Evolutionary conservation across 2,329 filamentous ascomycete species (phyloP).

Genomic region (Endoconidiophora laricicola): DNA sequence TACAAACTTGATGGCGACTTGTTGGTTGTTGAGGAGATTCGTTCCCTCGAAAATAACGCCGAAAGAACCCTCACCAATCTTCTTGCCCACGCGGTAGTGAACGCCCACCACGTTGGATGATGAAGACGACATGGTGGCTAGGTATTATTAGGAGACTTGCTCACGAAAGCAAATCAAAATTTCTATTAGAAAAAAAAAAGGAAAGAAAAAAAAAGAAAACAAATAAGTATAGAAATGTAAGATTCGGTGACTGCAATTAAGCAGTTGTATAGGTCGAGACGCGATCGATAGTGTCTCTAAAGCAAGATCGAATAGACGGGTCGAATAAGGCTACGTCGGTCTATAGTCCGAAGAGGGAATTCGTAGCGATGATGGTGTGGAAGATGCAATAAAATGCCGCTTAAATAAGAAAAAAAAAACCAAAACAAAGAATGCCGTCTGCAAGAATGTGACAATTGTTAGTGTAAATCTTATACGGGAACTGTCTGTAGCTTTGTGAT

Average conservation of each 20-base stretch:
- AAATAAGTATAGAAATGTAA: not conserved
- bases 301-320: no score
- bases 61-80: conserved; percentile 97
- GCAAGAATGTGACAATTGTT: not conserved
- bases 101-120: conserved; percentile 97
- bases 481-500: no score
- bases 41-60: conserved; percentile 98
- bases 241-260: not conserved
- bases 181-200: not conserved
- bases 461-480: not conserved
- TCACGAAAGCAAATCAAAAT: not conserved
- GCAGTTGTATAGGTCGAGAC: not conserved
- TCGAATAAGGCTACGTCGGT: no score
- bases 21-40: conserved; percentile 96
- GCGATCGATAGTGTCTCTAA: no score
- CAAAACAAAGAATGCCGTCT: not conserved
- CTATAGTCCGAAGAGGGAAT: not conserved
- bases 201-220: not conserved
- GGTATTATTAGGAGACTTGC: not conserved
- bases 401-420: not conserved
- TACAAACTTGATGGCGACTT: conserved; percentile 99
- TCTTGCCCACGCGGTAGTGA: conserved; percentile 97
- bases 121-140: conserved; percentile 56
- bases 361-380: not conserved
- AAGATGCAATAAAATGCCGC: not conserved